phyloP scores from a whole-genome alignment of 1,139 yeast species.

The Protomyces arabidopsidicola region DNA sequence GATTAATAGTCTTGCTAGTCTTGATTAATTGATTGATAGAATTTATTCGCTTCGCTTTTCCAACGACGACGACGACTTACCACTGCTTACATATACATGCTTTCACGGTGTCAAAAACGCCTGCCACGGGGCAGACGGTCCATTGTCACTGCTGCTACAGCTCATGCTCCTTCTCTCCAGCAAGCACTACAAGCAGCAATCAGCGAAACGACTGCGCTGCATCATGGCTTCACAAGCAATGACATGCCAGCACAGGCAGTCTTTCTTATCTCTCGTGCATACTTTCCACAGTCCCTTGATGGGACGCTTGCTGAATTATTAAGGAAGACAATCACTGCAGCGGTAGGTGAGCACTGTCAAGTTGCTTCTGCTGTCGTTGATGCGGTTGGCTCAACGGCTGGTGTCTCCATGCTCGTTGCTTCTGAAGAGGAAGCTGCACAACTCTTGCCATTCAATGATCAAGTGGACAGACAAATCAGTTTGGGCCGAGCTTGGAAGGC shows the following conservation, averaged over 20 bases:
- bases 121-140: background rate
- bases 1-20: background rate
- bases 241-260: slow-evolving; percentile 24
- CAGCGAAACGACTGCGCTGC: slow-evolving; percentile 17
- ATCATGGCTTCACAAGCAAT: slow-evolving; percentile 20
- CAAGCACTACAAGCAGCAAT: slow-evolving; percentile 12
- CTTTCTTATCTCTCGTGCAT: slow-evolving; percentile 13
- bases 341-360: slow-evolving; percentile 15
- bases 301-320: slow-evolving; percentile 1
- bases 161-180: background rate
- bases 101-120: background rate
- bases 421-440: slow-evolving; percentile 20
- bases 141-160: slow-evolving; percentile 16
- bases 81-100: background rate
- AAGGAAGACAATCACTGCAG: background rate
- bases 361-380: slow-evolving; percentile 14
- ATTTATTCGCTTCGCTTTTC: background rate
- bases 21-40: background rate
- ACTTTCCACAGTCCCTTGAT: background rate
- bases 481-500: slow-evolving; percentile 26
- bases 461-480: slow-evolving; percentile 15
- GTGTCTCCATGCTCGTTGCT: slow-evolving; percentile 14
- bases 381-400: background rate
- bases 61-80: too few relatives aligned
- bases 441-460: slow-evolving; percentile 6